Conservation (phyloP, 768 basidiomycete genomes). For the Tulasnella sp. region DNA sequence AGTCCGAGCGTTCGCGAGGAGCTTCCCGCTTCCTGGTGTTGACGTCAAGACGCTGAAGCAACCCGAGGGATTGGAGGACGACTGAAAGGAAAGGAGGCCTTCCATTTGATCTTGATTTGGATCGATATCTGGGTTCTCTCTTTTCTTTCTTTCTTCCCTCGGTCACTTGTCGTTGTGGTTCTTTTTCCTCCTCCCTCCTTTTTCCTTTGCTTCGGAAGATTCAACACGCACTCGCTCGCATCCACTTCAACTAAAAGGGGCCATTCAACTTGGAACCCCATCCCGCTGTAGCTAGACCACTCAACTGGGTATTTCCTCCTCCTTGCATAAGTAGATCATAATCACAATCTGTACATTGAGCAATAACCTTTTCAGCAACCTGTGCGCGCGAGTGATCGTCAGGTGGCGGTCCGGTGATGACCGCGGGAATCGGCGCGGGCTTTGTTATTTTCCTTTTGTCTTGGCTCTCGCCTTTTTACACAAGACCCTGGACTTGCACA, state of each 20-base stretch:
- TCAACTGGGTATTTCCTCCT: neutral
- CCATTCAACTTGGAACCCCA: neutral
- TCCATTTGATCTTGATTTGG: neutral
- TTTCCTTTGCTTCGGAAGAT: neutral
- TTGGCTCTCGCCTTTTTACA: neutral
- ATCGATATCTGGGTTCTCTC: too few relatives aligned
- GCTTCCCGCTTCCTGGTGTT: slow-evolving; percentile 91
- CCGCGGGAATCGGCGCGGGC: neutral
- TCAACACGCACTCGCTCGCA: neutral
- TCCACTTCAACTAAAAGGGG: neutral
- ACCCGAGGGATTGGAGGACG: slow-evolving; percentile 19
- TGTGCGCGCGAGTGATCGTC: neutral
- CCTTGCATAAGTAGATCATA: neutral
- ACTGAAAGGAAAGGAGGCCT: neutral
- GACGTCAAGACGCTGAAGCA: slow-evolving; percentile 32
- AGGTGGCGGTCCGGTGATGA: neutral
- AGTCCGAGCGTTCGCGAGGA: slow-evolving; percentile 67
- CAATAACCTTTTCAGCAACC: neutral
- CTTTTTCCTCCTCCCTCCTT: neutral
- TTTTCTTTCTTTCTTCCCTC: neutral
- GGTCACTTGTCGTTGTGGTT: neutral
- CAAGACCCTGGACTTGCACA: neutral
- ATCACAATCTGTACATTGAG: neutral
- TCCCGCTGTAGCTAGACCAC: neutral
- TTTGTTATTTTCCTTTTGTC: neutral